phyloP scores from a whole-genome alignment of 257 asterid genomes.

The Solanum raphanifolium region DNA sequence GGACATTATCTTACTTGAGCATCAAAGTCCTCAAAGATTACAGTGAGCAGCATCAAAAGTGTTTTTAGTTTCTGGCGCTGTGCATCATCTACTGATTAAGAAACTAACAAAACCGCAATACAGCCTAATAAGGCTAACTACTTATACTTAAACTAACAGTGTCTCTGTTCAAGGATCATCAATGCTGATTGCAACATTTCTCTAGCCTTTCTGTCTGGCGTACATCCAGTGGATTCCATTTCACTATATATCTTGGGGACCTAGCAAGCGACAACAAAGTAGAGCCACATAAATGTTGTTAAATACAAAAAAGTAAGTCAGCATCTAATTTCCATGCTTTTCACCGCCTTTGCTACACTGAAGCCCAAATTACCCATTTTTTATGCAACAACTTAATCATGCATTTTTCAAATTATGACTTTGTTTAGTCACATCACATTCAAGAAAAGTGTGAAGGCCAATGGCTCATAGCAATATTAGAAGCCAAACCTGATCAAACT shows the following conservation, averaged over 20 bases:
- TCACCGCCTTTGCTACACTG: neutral
- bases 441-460: neutral
- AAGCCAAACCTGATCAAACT: slow-evolving; percentile 58
- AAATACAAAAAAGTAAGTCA: neutral
- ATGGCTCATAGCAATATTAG: neutral
- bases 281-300: neutral
- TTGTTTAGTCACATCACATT: neutral
- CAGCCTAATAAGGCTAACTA: neutral
- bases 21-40: neutral
- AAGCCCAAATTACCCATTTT: neutral
- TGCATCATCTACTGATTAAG: neutral
- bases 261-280: slow-evolving; percentile 21
- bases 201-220: slow-evolving; percentile 89
- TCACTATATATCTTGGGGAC: slow-evolving; percentile 67
- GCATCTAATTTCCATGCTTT: neutral
- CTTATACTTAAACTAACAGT: slow-evolving; percentile 6
- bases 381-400: neutral
- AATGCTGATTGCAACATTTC: slow-evolving; percentile 64
- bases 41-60: neutral
- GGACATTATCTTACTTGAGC: neutral
- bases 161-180: slow-evolving; percentile 39
- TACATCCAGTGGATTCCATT: slow-evolving; percentile 85
- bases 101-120: neutral
- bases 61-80: neutral
- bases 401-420: neutral